phyloP scores from a whole-genome alignment of 2,329 filamentous ascomycete species.

The Exophiala lecanii-corni region DNA sequence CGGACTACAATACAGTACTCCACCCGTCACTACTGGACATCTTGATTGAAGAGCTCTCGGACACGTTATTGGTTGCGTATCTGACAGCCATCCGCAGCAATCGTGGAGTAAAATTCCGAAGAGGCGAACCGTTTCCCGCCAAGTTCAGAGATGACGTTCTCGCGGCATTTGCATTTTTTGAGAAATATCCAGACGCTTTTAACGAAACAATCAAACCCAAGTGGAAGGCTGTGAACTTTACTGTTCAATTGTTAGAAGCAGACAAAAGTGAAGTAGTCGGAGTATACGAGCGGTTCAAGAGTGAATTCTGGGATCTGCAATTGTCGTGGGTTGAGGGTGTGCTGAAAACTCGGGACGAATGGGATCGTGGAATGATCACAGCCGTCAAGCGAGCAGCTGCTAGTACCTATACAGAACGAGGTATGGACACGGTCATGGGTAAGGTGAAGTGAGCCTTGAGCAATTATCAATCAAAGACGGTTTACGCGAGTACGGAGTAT shows the following conservation, averaged over 20 bases:
- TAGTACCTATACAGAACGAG: slow-evolving; percentile 73
- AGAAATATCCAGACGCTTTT: slow-evolving; percentile 61
- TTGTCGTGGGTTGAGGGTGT: slow-evolving; percentile 95
- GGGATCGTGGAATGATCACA: slow-evolving; percentile 84
- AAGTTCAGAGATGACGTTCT: slow-evolving; percentile 92
- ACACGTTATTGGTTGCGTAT: slow-evolving; percentile 85
- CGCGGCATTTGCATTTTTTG: slow-evolving; percentile 86
- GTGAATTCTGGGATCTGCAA: slow-evolving; percentile 86
- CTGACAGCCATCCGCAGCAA: slow-evolving; percentile 74
- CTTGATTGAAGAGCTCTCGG: slow-evolving; percentile 86
- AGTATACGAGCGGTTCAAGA: slow-evolving; percentile 79
- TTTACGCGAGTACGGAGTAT: no score
- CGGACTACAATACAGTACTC: slow-evolving; percentile 77
- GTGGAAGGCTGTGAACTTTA: slow-evolving; percentile 85
- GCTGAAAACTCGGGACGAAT: slow-evolving; percentile 81
- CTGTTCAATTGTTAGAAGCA: slow-evolving; percentile 70
- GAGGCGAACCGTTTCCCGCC: slow-evolving; percentile 80
- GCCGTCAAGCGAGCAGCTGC: slow-evolving; percentile 84
- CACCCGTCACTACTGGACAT: slow-evolving; percentile 87
- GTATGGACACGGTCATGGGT: slow-evolving; percentile 88
- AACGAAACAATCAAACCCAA: slow-evolving; percentile 76
- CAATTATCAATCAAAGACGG: not conserved
- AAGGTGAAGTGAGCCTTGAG: slow-evolving; percentile 63
- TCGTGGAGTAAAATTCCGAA: slow-evolving; percentile 81
- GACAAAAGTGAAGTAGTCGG: slow-evolving; percentile 69